A percentile compares a stretch with the other conserved stretches of the same genome.
Conservation (phyloP, 2,329 filamentous ascomycete species). For the Lecanicillium sp. region DNA sequence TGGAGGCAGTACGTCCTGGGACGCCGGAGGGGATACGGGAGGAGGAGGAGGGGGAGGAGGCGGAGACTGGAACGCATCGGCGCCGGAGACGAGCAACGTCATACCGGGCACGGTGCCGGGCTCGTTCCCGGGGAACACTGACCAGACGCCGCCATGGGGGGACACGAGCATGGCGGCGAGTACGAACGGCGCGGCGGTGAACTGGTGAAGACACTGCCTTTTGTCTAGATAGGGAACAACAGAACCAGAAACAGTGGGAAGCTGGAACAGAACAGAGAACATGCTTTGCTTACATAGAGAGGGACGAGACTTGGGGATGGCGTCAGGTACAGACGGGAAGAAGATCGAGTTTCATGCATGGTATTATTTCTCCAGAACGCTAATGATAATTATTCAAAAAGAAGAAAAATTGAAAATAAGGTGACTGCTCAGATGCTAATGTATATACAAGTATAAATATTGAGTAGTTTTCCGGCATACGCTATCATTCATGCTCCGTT, state of each 20-base stretch:
- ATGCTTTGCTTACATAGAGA: no score
- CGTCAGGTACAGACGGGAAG: no score
- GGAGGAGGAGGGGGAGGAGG: neutral
- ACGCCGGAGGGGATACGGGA: neutral
- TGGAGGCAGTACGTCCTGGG: slow-evolving; percentile 5
- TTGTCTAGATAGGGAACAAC: no score
- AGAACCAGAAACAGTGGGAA: neutral
- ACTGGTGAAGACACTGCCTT: slow-evolving; percentile 13
- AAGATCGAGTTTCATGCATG: no score
- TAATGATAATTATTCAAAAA: neutral
- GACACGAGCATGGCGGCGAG: slow-evolving; percentile 27
- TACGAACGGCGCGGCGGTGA: slow-evolving; percentile 23
- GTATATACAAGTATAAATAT: neutral
- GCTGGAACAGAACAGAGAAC: no score
- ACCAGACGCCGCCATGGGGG: slow-evolving; percentile 22
- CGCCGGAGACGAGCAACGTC: slow-evolving; percentile 19
- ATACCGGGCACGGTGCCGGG: slow-evolving; percentile 30
- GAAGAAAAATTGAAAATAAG: neutral
- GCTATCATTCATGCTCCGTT: neutral
- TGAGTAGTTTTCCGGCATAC: neutral
- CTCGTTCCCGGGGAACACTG: neutral
- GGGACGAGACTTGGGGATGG: no score
- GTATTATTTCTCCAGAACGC: neutral
- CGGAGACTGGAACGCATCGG: neutral
- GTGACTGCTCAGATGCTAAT: neutral